Percentiles rank a stretch among this genome's conserved stretches.
phyloP scores from a whole-genome alignment of 2,329 filamentous ascomycete species.

The Thermochaetoides dissita region DNA sequence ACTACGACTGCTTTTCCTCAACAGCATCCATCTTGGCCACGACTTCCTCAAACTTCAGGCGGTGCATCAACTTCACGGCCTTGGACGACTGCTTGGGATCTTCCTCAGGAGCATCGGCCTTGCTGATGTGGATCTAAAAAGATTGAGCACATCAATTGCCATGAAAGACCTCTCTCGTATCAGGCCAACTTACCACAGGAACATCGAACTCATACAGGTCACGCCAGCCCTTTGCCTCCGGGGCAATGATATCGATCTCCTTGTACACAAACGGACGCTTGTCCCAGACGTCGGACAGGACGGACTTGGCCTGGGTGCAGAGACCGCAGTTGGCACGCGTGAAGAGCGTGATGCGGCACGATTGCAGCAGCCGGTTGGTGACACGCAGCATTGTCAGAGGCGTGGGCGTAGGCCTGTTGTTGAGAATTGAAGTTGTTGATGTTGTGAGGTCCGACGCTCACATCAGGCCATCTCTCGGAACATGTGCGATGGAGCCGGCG shows the following conservation, averaged over 20 bases:
- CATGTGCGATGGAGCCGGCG: no score
- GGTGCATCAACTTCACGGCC: slow-evolving; percentile 64
- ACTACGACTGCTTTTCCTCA: slow-evolving; percentile 19
- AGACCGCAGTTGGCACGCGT: slow-evolving; percentile 58
- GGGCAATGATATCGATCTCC: slow-evolving; percentile 56
- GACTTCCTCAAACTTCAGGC: slow-evolving; percentile 55
- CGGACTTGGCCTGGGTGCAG: slow-evolving; percentile 53
- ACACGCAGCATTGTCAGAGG: slow-evolving; percentile 22
- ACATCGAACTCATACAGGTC: slow-evolving; percentile 69
- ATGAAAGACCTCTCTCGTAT: neutral
- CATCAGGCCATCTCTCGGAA: no score
- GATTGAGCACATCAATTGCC: neutral
- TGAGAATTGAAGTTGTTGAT: neutral
- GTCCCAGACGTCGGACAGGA: slow-evolving; percentile 55
- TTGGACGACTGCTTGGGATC: slow-evolving; percentile 39
- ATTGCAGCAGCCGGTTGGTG: slow-evolving; percentile 34
- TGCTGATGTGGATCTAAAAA: slow-evolving; percentile 48
- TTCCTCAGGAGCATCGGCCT: slow-evolving; percentile 34
- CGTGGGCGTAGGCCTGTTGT: slow-evolving; percentile 22
- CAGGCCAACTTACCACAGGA: slow-evolving; percentile 47
- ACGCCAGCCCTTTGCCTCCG: slow-evolving; percentile 51
- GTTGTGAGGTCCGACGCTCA: neutral
- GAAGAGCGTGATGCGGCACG: slow-evolving; percentile 60
- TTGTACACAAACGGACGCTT: slow-evolving; percentile 51
- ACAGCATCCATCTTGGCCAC: slow-evolving; percentile 53